Base-by-base conservation (phyloP, 306 rosid genomes). In the Parietaria judaica region DNA sequence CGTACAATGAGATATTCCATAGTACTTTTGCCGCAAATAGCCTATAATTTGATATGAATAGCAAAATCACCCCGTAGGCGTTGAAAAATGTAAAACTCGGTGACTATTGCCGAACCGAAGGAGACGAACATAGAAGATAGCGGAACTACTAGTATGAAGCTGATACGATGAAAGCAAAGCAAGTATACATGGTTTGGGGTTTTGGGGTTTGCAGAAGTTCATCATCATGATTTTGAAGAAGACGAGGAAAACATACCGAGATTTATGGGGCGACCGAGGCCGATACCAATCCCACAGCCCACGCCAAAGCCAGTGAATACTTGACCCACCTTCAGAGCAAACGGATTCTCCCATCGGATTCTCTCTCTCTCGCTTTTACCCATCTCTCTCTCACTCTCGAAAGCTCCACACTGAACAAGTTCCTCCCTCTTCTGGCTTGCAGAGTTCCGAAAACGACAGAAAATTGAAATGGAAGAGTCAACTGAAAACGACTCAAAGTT, bases 241-340 rank as follows among this genome's bases (percentile, higher is more conserved):
- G 66, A 56, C 11, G 36, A 14, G 11, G 13, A 16, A 17, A 34
- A 14, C 13, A 72, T 85, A 88, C 98, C 92, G 65, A 92, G 67
- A 81, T 92, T 88, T 58, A 92, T 70, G 71, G 98, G 98, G 72
- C 90, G 92, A 11, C 98, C 98, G 75, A 86, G 88, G 67, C 98
- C 98, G 79, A 92, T 84, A 46, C 98, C 98, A 47, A 84, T 77
- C 57, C 96, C 96, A 54, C 96, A 92, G 11, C 95, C 94, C 57
- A 92, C 55, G 72, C 98, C 98, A 74, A 92, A 92, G 70, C 96
- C 98, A 5, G 98, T 92, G 60, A 88, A 92, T 46, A 92, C 92
- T 82, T 88, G 96, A 78, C 95, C 96, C 50, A 88, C 94, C 60
- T 92, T 88, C 76, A 92, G 78, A 77, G 92, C 55, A 86, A 92